Conservation (phyloP, 441 rosid genomes). For the Viola pubescens region DNA sequence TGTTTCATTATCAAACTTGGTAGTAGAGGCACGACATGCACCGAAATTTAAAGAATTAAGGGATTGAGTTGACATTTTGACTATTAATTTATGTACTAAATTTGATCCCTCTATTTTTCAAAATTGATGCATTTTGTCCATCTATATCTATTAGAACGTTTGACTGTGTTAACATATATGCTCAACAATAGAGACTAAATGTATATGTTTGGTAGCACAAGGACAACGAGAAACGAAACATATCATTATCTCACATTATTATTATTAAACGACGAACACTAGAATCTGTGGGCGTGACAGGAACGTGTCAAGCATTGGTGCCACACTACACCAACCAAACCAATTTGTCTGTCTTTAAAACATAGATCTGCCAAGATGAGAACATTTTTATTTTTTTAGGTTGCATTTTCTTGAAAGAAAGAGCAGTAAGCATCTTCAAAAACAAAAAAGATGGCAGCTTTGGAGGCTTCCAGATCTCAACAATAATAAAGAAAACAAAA, state of each 20-base stretch:
- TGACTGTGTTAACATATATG: neutral
- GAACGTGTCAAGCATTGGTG: neutral
- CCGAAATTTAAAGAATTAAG: neutral
- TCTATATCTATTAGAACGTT: neutral
- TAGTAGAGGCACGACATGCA: too few relatives aligned
- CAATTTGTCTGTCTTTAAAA: neutral
- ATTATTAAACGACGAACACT: neutral
- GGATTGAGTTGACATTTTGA: neutral
- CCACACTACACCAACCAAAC: neutral
- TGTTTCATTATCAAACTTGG: too few relatives aligned
- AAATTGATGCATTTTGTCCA: neutral
- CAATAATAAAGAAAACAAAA: neutral
- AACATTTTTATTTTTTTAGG: neutral
- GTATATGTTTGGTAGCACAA: too few relatives aligned
- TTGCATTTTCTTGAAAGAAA: neutral
- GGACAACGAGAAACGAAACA: neutral
- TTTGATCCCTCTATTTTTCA: too few relatives aligned
- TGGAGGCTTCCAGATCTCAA: neutral
- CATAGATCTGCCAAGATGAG: neutral
- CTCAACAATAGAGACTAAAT: too few relatives aligned
- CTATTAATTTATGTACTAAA: too few relatives aligned
- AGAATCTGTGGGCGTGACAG: neutral
- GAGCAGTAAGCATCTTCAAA: neutral
- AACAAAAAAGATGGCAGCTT: neutral
- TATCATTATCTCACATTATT: too few relatives aligned